Evolutionary conservation across 2,329 filamentous ascomycete species (phyloP), one percentile per base, ranked within the genome.

Genomic region (Chrysoporthe deuterocubensis): DNA sequence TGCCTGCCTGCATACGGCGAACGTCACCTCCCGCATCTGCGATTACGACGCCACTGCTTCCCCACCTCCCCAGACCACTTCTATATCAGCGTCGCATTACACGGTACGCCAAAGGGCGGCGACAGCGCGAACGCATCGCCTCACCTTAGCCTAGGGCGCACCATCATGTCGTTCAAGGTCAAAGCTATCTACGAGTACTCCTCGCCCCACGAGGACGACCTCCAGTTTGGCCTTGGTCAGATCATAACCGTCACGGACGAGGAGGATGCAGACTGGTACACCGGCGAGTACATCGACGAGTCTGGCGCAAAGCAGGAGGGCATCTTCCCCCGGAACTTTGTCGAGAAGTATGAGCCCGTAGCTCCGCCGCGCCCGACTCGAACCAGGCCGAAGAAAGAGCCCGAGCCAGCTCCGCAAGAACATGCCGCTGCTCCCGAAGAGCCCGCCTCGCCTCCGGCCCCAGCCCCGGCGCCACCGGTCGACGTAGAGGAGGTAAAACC

Each of bases 301-400:
- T 80, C 84, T 64, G 96, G 96, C 67, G 81, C 79, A 71, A 93
- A 90, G 79, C 87, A 90, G 77, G 90, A 94, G 76, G 95, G 95
- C 73, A 92, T 97, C 74, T 98, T 97, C 79, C 95, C 94, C 63
- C 91, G 92, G 78, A 99, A 98, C 81, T 99, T 99, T 77, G 96
- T 99, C 76, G 96, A 99, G 80, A 93, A 91, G 81, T 96, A 93
- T 80, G 95, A 98, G 78, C 96, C 96, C 48, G 91, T 90, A 67
- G 91, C 95, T 71, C 96, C 96, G 69, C 93, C 94, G 69, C 89
- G 96, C 68, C 96, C 96, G 67, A 86, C 88, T 71, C 89, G 96
- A 75, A 84, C 88, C 18, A 90, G 92, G 72, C 43, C 69, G n/a
- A 94, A 91, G 82, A 92, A 89, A 76, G 89, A 91, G 48, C 68